These are phyloP conservation scores for Leptographium wingfieldii DNA, from an alignment of 2,329 filamentous ascomycete species.

Conservation along the genomic window DNA sequence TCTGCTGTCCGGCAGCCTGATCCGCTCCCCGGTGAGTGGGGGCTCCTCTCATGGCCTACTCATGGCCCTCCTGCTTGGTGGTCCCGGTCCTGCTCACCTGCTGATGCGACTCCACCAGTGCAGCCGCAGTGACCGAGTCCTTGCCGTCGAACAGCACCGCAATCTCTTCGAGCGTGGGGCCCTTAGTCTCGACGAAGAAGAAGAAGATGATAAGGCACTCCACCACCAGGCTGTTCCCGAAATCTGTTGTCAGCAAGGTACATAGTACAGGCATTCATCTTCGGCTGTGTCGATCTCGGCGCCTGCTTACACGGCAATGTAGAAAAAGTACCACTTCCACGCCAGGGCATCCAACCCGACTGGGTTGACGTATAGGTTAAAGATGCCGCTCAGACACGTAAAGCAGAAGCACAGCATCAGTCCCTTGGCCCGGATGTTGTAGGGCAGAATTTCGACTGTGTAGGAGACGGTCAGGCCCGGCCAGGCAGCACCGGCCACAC, in stretches of 20 bases:
- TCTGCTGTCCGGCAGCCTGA: too few relatives aligned
- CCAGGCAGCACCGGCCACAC: constrained; percentile 19
- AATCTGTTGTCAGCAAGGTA: background rate
- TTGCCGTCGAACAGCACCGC: constrained; percentile 8
- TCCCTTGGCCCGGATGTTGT: constrained; percentile 22
- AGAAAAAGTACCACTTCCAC: constrained; percentile 27
- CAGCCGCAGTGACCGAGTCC: background rate
- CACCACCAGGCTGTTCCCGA: background rate
- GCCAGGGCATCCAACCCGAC: constrained; percentile 21
- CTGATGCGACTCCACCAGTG: background rate
- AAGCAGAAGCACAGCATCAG: constrained; percentile 14
- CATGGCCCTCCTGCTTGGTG: background rate
- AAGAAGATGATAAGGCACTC: constrained; percentile 13
- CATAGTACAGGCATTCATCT: too few relatives aligned
- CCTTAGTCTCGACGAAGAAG: constrained; percentile 15
- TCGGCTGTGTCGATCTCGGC: too few relatives aligned
- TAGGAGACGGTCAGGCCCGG: constrained; percentile 29
- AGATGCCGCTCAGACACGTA: constrained; percentile 14
- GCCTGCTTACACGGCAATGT: constrained; percentile 19
- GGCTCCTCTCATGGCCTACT: background rate
- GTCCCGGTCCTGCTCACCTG: background rate
- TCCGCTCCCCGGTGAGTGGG: too few relatives aligned
- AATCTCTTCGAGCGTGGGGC: constrained; percentile 15
- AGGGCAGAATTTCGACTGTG: constrained; percentile 30
- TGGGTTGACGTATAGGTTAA: constrained; percentile 29